These are phyloP conservation scores for Cajanus cajan DNA, from an alignment of 306 rosid species.

Conservation along the genomic window DNA sequence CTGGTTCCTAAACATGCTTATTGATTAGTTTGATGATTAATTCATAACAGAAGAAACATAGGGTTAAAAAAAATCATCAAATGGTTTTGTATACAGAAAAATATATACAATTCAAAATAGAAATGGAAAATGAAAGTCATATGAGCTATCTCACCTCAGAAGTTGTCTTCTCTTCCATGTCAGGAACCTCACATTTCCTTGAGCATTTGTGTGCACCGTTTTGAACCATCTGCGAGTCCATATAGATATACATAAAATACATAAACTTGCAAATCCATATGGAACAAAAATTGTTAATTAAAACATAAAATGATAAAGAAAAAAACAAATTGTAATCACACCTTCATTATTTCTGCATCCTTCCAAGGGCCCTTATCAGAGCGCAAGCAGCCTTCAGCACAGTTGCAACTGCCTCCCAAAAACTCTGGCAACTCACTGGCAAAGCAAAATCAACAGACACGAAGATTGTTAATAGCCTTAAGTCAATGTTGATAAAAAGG, in stretches of 20 bases:
- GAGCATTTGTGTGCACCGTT: conserved; percentile 71
- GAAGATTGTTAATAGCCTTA: not conserved
- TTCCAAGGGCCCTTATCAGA: conserved; percentile 98
- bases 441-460: conserved; percentile 25
- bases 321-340: conserved; percentile 11
- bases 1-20: conserved; percentile 22
- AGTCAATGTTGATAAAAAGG: not conserved
- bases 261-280: not conserved
- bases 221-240: conserved; percentile 76
- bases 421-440: conserved; percentile 89
- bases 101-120: not conserved
- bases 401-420: conserved; percentile 86
- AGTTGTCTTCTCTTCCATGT: conserved; percentile 45
- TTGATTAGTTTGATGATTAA: conserved; percentile 4
- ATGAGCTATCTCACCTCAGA: conserved; percentile 37
- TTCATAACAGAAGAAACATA: not conserved
- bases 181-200: conserved; percentile 31
- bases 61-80: not conserved
- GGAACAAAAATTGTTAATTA: not conserved
- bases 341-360: conserved; percentile 61
- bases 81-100: not conserved
- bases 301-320: not conserved
- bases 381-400: conserved; percentile 90
- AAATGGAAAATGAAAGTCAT: not conserved
- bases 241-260: conserved; percentile 20